A percentile compares a stretch with the other conserved stretches of the same genome.
Evolutionary conservation across 2,329 filamentous ascomycete species (phyloP).

Genomic region (Erysiphe neolycopersici): DNA sequence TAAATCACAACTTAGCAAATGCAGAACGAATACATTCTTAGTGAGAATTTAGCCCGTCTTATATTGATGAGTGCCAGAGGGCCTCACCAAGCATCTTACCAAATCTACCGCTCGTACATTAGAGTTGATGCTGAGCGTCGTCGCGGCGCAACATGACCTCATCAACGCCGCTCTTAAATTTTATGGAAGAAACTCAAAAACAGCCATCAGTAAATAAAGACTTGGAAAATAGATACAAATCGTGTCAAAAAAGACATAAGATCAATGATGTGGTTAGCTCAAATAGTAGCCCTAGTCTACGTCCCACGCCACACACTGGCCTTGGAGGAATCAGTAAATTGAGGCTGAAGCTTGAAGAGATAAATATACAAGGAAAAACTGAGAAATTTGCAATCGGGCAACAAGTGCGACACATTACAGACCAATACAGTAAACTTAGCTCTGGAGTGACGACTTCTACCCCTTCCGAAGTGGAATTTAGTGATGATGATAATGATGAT

Average conservation of each 20-base stretch:
- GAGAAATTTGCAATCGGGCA: conserved; percentile 13
- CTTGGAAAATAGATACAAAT: conserved; percentile 21
- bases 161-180: conserved; percentile 7
- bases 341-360: conserved; percentile 53
- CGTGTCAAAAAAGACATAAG: conserved; percentile 13
- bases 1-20: conserved; percentile 8
- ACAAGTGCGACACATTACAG: background rate
- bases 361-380: conserved; percentile 33
- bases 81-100: conserved; percentile 12
- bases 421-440: conserved; percentile 21
- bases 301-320: conserved; percentile 19
- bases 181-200: conserved; percentile 13
- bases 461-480: conserved; percentile 16
- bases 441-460: conserved; percentile 9
- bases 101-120: conserved; percentile 14
- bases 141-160: conserved; percentile 14
- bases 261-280: conserved; percentile 20
- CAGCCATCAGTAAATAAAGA: conserved; percentile 25
- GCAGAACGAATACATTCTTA: conserved; percentile 12
- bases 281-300: conserved; percentile 34
- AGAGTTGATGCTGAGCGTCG: conserved; percentile 13
- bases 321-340: conserved; percentile 57
- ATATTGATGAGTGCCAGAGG: conserved; percentile 12
- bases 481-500: conserved; percentile 22
- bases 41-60: conserved; percentile 5